Percentiles rank a stretch among this genome's conserved stretches.
Evolutionary conservation across 768 basidiomycete species (phyloP).

Genomic region (Boletus subparvulus): DNA sequence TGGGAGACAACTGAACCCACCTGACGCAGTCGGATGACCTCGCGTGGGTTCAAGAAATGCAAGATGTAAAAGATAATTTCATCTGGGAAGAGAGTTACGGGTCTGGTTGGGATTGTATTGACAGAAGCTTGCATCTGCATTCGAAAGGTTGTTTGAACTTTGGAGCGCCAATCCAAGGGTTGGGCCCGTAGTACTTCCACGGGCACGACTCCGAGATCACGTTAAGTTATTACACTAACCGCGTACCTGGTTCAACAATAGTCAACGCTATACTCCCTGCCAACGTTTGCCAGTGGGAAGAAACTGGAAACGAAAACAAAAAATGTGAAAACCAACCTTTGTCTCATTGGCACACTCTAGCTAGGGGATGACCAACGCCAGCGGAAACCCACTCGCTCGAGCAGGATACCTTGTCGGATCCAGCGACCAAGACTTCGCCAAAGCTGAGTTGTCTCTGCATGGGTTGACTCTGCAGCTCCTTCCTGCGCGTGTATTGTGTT

Average conservation of each 20-base stretch:
- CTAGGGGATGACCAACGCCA: neutral
- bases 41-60: constrained; percentile 13
- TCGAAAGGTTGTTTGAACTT: neutral
- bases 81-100: constrained; percentile 12
- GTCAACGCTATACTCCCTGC: neutral
- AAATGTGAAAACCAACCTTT: neutral
- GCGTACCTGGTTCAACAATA: neutral
- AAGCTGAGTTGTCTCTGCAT: neutral
- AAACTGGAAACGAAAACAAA: neutral
- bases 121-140: constrained; percentile 11
- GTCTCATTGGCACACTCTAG: neutral
- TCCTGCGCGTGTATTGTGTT: neutral
- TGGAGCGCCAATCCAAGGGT: neutral
- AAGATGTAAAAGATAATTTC: constrained; percentile 19
- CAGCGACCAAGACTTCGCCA: neutral
- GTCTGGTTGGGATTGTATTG: neutral
- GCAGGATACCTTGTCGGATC: neutral
- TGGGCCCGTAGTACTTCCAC: no score
- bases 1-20: constrained; percentile 3
- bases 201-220: no score
- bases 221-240: neutral
- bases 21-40: constrained; percentile 18
- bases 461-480: no score
- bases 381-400: neutral
- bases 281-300: no score